phyloP scores from a whole-genome alignment of 75 land plant species.

The Cunninghamia lanceolata region DNA sequence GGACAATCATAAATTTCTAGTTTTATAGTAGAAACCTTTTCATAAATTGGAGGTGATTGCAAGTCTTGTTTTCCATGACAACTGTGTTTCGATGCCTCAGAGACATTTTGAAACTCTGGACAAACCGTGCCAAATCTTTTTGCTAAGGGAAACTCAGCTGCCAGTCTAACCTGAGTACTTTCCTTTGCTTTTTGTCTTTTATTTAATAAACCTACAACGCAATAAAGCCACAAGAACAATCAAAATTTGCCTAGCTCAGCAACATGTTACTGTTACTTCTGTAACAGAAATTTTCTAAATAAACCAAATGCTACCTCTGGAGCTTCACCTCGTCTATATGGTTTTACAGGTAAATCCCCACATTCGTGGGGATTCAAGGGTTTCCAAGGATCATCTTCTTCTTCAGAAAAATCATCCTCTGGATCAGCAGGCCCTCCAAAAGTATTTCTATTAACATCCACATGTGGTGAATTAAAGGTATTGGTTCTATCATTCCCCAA shows the following conservation, averaged over 20 bases:
- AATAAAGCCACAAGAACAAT: not conserved
- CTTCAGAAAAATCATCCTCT: conserved; percentile 50
- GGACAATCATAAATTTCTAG: not conserved
- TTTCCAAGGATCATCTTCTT: conserved; percentile 81
- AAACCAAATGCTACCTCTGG: conserved; percentile 12
- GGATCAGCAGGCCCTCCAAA: conserved; percentile 8
- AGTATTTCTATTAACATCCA: not conserved
- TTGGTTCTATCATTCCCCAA: conserved; percentile 1
- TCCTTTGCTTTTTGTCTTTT: conserved; percentile 13
- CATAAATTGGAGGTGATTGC: conserved; percentile 44
- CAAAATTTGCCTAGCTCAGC: not conserved
- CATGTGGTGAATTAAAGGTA: not conserved
- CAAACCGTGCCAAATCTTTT: conserved; percentile 36
- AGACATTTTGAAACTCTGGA: conserved; percentile 43
- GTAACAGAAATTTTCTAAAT: conserved; percentile 2
- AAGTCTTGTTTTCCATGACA: conserved; percentile 16
- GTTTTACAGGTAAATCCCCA: conserved; percentile 76
- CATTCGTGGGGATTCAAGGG: conserved; percentile 91
- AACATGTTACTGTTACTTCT: not conserved
- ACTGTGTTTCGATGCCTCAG: conserved; percentile 16
- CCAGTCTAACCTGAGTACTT: not conserved
- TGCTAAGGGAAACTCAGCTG: conserved; percentile 58
- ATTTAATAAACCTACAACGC: conserved; percentile 12
- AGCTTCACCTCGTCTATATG: conserved; percentile 66
- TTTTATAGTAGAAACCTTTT: conserved; percentile 41